phyloP scores from a whole-genome alignment of 257 asterid genomes.

The Dorcoceras hygrometricum region DNA sequence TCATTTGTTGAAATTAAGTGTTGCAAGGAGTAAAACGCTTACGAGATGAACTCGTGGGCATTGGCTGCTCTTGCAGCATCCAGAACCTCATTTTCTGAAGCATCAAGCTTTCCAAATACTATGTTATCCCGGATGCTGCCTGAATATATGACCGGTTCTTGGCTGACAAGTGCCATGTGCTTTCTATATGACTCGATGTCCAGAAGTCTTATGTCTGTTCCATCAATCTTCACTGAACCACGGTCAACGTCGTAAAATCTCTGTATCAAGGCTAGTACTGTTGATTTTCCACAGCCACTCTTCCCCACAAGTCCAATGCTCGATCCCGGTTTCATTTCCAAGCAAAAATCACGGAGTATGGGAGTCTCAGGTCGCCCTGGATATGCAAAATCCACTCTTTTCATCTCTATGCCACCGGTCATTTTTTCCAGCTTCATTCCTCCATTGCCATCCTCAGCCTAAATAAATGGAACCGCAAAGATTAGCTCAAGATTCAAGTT shows the following conservation, averaged over 20 bases:
- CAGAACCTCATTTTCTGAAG: constrained; percentile 58
- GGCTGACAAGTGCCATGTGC: constrained; percentile 78
- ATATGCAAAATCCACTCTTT: constrained; percentile 62
- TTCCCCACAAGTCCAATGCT: constrained; percentile 77
- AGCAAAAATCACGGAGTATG: constrained; percentile 48
- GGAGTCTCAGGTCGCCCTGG: constrained; percentile 52
- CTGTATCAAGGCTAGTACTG: constrained; percentile 65
- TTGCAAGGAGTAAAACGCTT: constrained; percentile 21
- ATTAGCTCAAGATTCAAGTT: background rate
- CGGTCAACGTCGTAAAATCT: constrained; percentile 64
- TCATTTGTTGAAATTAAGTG: background rate
- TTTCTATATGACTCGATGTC: constrained; percentile 63
- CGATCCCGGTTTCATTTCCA: constrained; percentile 66
- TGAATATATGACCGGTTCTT: constrained; percentile 75
- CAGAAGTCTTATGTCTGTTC: constrained; percentile 53
- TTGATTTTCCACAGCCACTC: constrained; percentile 88
- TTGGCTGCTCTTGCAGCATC: constrained; percentile 81
- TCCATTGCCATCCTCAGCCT: constrained; percentile 37
- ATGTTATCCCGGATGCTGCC: constrained; percentile 76
- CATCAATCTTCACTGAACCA: constrained; percentile 61
- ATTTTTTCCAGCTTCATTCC: constrained; percentile 44
- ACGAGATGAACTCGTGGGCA: constrained; percentile 87
- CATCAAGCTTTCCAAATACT: constrained; percentile 54
- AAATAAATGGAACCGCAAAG: background rate
- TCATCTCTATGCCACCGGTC: constrained; percentile 58